Evolutionary conservation across 1,284 basidiomycete genomes (phyloP), one percentile per base, ranked within the genome.

Genomic region (Leccinum solheimii): DNA sequence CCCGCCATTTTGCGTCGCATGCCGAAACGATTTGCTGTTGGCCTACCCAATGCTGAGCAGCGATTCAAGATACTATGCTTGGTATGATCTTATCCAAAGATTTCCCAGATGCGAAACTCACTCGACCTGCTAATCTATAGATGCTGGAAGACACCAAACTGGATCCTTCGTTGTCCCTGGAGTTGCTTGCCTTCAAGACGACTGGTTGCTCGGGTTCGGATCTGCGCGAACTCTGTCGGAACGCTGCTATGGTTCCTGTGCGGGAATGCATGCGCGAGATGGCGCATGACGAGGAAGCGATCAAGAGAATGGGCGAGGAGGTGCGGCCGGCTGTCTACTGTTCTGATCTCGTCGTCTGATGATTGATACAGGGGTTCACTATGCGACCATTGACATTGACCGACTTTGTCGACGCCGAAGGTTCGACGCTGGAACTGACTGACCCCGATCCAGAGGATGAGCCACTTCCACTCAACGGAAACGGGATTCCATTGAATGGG

Each of bases 1-100:
- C 82, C 93, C 11, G 97, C 97, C 23, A 97, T 98, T 70, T 83
- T 98, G 5, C 86, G 97, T 30, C 89, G 97, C 38, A 95, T 99
- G 94, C 97, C 97, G 0, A 98, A 98, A 77, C 90, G 96, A n/a
- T 99, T 98, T 74, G 85, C 93, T 1, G 87, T 99, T 62, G 82
- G 86, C 8, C 81, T 98, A 26, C 97, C 97, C 1, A 89, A 92
- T 66, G 73, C 80, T 5, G 83, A 88, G 14, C 96, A 98, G 72
- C 85, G 97, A 34, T 79, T 87, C 59, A 95, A 93, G 76, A 99
- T 99, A 64, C 83, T 99, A n/a, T 79, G 78, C 1, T 80, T 99
- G 63, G 95, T 97, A 76, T 66, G 81, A 67, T 32, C 45, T 13
- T 30, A 16, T 38, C 57, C 45, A 19, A 50, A 30, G 26, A 56